Percentiles rank a stretch among this genome's conserved stretches.
Evolutionary conservation across 192 early-diverging fungal species (phyloP).

Genomic region (Allomyces javanicus): DNA sequence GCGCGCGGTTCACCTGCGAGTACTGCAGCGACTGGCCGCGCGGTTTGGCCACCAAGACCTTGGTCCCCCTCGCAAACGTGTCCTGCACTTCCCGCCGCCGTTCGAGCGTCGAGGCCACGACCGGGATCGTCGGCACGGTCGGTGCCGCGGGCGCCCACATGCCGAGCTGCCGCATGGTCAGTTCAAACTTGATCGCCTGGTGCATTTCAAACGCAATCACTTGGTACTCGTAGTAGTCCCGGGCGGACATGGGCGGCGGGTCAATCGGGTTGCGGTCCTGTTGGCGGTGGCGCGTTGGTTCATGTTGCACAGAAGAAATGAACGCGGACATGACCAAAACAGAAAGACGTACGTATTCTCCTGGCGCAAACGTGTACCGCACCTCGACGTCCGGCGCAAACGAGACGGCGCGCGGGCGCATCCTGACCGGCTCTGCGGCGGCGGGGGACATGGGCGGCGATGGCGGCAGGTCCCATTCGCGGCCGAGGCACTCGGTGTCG

Average conservation of each 20-base stretch:
- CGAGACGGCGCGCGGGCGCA: not conserved
- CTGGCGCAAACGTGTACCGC: not conserved
- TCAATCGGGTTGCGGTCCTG: not conserved
- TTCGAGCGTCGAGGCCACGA: not conserved
- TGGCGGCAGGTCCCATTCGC: too few species aligned
- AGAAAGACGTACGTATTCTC: not conserved
- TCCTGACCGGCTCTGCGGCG: too few species aligned
- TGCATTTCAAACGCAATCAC: constrained; percentile 1
- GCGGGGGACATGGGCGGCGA: too few species aligned
- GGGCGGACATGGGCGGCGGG: not conserved
- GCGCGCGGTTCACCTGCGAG: not conserved
- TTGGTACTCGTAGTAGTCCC: not conserved
- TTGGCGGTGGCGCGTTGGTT: too few species aligned
- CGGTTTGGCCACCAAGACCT: not conserved
- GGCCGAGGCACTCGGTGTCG: too few species aligned
- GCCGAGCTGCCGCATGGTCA: not conserved
- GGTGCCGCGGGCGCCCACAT: not conserved
- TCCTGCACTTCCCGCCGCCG: not conserved
- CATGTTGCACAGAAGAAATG: too few species aligned
- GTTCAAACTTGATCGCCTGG: not conserved
- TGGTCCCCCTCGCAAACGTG: not conserved
- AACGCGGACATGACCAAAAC: too few species aligned
- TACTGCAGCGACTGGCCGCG: not conserved
- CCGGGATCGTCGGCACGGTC: not conserved
- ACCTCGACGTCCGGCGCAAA: not conserved